These are phyloP conservation scores for Aspergillus glaucus DNA, from an alignment of 2,329 filamentous ascomycete genomes.

Conservation along the genomic window DNA sequence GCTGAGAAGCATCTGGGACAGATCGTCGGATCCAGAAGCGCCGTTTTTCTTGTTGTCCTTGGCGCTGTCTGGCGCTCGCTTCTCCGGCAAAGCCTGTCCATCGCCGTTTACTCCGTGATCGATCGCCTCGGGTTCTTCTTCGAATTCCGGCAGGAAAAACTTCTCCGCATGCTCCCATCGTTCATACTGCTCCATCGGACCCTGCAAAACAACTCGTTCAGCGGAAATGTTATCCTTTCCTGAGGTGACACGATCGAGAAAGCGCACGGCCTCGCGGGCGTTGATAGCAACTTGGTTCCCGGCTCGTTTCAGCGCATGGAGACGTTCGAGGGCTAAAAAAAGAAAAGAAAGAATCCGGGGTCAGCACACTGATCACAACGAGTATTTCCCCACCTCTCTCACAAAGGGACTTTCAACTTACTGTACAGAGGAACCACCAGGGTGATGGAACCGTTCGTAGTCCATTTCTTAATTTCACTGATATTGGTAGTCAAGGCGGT, in stretches of 20 bases:
- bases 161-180: conserved; percentile 43
- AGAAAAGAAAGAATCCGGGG: conserved; percentile 7
- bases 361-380: conserved; percentile 5
- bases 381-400: neutral
- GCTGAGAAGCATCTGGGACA: conserved; percentile 44
- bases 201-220: conserved; percentile 42
- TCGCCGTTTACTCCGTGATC: conserved; percentile 12
- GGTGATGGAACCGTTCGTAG: conserved; percentile 43
- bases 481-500: conserved; percentile 48
- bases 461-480: conserved; percentile 49
- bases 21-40: conserved; percentile 25
- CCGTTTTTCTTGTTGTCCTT: conserved; percentile 17
- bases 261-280: conserved; percentile 47
- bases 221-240: conserved; percentile 39
- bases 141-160: conserved; percentile 40
- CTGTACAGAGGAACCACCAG: conserved; percentile 49
- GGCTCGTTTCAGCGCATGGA: conserved; percentile 40
- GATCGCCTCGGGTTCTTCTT: conserved; percentile 30
- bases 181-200: conserved; percentile 45
- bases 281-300: conserved; percentile 44
- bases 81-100: conserved; percentile 12
- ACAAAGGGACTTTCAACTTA: conserved; percentile 22
- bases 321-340: conserved; percentile 39
- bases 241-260: conserved; percentile 46
- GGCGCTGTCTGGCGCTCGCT: conserved; percentile 10